These are phyloP conservation scores for Parachaetomium inaequale DNA, from an alignment of 495 filamentous ascomycete species.

Conservation along the genomic window DNA sequence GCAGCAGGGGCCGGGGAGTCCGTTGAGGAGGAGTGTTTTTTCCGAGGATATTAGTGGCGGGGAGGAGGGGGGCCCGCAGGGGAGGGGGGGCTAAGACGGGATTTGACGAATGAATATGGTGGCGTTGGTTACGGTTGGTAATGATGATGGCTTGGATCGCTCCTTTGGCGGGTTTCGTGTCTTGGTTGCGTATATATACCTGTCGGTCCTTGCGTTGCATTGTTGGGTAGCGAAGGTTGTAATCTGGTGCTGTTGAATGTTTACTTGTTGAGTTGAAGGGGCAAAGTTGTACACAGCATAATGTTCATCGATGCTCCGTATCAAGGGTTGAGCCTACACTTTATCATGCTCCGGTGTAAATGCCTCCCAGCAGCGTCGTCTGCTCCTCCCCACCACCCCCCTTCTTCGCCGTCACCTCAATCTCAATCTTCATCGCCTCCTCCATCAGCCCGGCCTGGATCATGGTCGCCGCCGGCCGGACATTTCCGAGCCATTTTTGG, in stretches of 20 bases:
- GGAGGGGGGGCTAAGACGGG: not conserved
- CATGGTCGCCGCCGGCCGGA: conserved; percentile 43
- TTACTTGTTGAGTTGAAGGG: not conserved
- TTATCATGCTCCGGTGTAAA: not conserved
- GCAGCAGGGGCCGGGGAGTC: conserved; percentile 12
- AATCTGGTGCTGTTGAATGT: not conserved
- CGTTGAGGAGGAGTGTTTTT: conserved; percentile 21
- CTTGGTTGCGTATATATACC: not conserved
- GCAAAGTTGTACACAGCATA: not conserved
- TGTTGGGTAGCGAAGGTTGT: not conserved
- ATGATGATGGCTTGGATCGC: not conserved
- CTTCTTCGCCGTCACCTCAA: conserved; percentile 40
- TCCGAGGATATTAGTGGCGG: conserved; percentile 15
- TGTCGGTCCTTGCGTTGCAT: not conserved
- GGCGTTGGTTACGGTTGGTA: not conserved
- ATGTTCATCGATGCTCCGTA: not conserved
- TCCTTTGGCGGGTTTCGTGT: not conserved
- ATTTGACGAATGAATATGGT: not conserved
- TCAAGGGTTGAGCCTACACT: not conserved
- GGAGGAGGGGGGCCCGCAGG: not conserved
- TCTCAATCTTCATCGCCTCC: conserved; percentile 42
- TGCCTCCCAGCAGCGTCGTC: not conserved
- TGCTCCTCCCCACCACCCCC: not conserved
- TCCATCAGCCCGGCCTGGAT: conserved; percentile 40
- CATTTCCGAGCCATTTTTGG: conserved; percentile 35